Evolutionary conservation across 768 basidiomycete species (phyloP), one percentile per base, ranked within the genome.

Genomic region (Antrodiella citrinella): DNA sequence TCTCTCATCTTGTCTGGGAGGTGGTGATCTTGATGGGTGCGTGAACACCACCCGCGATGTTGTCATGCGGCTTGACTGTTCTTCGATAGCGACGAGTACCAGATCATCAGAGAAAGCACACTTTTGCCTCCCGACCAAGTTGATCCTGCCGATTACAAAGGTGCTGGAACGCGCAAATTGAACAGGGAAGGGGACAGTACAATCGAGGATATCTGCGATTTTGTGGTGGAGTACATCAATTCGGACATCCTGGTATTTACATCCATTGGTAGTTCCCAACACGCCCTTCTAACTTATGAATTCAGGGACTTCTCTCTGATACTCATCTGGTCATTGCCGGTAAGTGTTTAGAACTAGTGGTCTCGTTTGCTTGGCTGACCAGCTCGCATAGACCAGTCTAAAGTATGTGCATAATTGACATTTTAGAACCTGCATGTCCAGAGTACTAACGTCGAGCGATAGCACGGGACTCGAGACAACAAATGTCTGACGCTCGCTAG

Each of bases 1-100:
- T 0, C 59, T 88, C 39, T 75, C 87, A 9, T 86, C 84, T 2
- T 79, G 76, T 53, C 71, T 89, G 13, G 82, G 76, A 9, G 86
- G 86, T 26, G 87, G 87, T 0, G 87, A 90, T 67, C 67, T 89
- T n/a, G 87, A 89, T 50, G 87, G 87, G 84, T 86, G 60, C 57
- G 70, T 55, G 19, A 20, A 10, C 23, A 26, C 24, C 4, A 24
- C 26, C n/a, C 26, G 19, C 1, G 38, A 40, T 44, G 21, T 26
- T 19, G 19, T 19, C 39, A 12, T 45, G 13, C 4, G 39, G 42
- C 21, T 7, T 41, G 18, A 44, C 53, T 25, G 53, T 45, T 3
- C 35, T 52, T 44, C 39, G 18, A 18, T 56, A 86, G 86, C 2
- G 86, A 90, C 54, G 58, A 73, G 25, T 89, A 81, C 59, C 72